These are phyloP conservation scores for Sistotremastrum suecicum DNA, from an alignment of 768 basidiomycete genomes.

Conservation along the genomic window DNA sequence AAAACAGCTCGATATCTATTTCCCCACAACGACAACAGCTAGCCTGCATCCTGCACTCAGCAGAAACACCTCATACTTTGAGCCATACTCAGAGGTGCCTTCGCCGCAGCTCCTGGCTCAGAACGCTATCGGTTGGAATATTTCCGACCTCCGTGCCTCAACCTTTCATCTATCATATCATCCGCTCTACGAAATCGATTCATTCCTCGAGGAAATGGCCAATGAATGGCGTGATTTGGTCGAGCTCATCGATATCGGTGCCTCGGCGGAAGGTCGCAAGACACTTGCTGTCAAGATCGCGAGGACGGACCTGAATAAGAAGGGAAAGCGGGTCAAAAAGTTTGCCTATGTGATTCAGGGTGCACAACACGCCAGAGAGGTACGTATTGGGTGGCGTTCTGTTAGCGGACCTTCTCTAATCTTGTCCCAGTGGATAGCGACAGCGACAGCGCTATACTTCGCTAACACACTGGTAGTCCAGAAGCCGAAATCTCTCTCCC, in stretches of 20 bases:
- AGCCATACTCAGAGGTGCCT: too few species aligned
- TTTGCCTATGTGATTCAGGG: conserved; percentile 55
- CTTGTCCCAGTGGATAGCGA: conserved; percentile 57
- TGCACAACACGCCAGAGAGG: conserved; percentile 67
- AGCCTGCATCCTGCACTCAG: too few species aligned
- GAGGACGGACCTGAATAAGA: conserved; percentile 11
- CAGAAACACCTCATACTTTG: too few species aligned
- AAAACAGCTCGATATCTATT: too few species aligned
- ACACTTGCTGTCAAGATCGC: conserved; percentile 42
- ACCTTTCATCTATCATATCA: conserved; percentile 37
- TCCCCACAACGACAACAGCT: too few species aligned
- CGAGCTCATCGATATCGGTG: conserved; percentile 34
- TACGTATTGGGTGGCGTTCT: conserved; percentile 16
- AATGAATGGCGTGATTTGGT: conserved; percentile 32
- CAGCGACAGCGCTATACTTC: conserved; percentile 57
- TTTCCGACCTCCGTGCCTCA: conserved; percentile 1
- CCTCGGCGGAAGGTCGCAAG: conserved; percentile 43
- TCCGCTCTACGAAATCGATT: conserved; percentile 35
- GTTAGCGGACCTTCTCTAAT: background rate
- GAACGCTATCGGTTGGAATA: conserved; percentile 1
- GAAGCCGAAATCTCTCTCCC: conserved; percentile 25
- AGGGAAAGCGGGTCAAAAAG: conserved; percentile 17
- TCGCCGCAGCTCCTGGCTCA: background rate
- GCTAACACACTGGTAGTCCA: conserved; percentile 53
- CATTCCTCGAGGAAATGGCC: conserved; percentile 36